A percentile compares a stretch with the other conserved stretches of the same genome.
phyloP scores from a whole-genome alignment of 169 alveolate species.

The Plasmodium cynomolgi region DNA sequence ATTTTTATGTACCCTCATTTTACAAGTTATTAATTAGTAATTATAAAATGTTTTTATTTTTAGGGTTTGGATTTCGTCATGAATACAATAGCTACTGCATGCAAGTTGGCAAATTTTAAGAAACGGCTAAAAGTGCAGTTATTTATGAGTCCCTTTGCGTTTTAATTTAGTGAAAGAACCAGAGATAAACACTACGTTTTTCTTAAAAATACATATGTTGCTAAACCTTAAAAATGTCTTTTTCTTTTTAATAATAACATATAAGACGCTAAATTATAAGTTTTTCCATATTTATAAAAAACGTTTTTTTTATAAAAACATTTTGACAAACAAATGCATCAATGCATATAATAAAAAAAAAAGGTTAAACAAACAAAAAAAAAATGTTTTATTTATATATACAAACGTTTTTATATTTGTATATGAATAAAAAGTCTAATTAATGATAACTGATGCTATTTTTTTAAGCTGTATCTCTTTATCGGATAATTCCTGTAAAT shows the following conservation, averaged over 20 bases:
- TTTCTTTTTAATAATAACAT: conserved; percentile 7
- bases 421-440: conserved; percentile 20
- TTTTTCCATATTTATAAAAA: conserved; percentile 29
- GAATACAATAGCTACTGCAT: not conserved
- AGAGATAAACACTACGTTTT: not conserved
- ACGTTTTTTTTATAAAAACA: conserved; percentile 30
- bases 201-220: not conserved
- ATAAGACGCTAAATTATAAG: conserved; percentile 20
- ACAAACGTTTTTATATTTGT: conserved; percentile 2
- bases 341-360: conserved; percentile 53
- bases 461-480: conserved; percentile 73
- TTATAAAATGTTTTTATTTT: not conserved
- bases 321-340: conserved; percentile 76
- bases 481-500: conserved; percentile 60
- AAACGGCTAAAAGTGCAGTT: not conserved
- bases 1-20: not conserved
- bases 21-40: not conserved
- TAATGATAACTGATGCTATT: conserved; percentile 74
- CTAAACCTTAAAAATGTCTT: not conserved
- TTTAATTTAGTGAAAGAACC: conserved; percentile 1
- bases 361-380: conserved; percentile 10
- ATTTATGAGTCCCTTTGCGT: not conserved
- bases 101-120: not conserved
- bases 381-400: conserved; percentile 12
- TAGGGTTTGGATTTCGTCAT: not conserved